Percentiles rank a stretch among this genome's conserved stretches.
phyloP scores from a whole-genome alignment of 2,329 filamentous ascomycete genomes.

The Arthroderma sp. region DNA sequence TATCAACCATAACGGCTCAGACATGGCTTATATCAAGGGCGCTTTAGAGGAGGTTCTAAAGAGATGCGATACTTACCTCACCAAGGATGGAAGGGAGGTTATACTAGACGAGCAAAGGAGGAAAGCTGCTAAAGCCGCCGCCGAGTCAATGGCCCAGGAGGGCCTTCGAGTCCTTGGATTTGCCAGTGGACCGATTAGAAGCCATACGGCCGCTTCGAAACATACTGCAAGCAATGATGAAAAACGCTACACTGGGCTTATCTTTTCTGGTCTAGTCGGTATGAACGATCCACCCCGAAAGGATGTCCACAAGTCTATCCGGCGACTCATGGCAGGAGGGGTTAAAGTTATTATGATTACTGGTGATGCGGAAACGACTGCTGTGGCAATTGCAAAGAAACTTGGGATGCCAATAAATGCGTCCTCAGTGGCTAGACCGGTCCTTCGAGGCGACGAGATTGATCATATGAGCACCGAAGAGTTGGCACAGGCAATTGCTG shows the following conservation, averaged over 20 bases:
- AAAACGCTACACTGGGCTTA: conserved; percentile 67
- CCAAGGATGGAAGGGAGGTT: conserved; percentile 72
- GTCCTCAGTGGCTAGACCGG: conserved; percentile 45
- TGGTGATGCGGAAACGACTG: conserved; percentile 88
- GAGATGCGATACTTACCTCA: conserved; percentile 82
- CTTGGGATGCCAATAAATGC: conserved; percentile 77
- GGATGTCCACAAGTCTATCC: conserved; percentile 78
- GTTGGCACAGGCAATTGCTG: conserved; percentile 69
- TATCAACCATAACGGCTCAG: conserved; percentile 42
- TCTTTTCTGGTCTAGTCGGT: conserved; percentile 83
- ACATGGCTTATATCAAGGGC: conserved; percentile 91
- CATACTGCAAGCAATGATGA: conserved; percentile 48
- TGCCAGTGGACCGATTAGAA: conserved; percentile 64
- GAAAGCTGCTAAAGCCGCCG: conserved; percentile 63
- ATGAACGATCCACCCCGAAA: conserved; percentile 95
- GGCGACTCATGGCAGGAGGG: conserved; percentile 79
- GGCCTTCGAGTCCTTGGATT: conserved; percentile 86
- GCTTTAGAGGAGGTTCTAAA: conserved; percentile 77
- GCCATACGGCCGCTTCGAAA: conserved; percentile 37
- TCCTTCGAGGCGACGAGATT: conserved; percentile 82
- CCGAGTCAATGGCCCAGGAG: conserved; percentile 75
- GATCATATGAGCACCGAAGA: conserved; percentile 81
- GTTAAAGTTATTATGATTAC: conserved; percentile 99
- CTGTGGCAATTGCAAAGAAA: conserved; percentile 83
- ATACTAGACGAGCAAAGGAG: conserved; percentile 66